Evolutionary conservation across 208 protist genomes (phyloP), one percentile per base, ranked within the genome.

Genomic region (Hexamita inflata): DNA sequence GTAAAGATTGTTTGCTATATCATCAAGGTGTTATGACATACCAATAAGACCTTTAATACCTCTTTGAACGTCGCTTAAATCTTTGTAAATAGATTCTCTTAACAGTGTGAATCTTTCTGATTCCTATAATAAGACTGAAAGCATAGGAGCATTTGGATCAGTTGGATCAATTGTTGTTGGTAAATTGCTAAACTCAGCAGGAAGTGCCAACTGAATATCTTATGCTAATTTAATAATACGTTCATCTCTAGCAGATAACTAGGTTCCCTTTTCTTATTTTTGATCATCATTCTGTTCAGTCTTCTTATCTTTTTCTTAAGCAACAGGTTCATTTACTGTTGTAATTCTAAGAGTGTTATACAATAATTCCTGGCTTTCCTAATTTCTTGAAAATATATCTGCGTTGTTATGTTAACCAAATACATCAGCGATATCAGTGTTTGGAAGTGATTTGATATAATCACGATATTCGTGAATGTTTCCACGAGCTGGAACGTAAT

Each of bases 321-420:
- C 81, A 78, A 7, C 86, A 66, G 87, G 80, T 15, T 88, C 83
- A 40, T 86, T 84, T 28, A 75, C 78, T 15, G 83, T 32, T 11
- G 84, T 78, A 82, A 81, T 87, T 85, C 78, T 84, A 40, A 97
- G 87, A n/a, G 97, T 78, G 66, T 90, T 92, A 19, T 93, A 88
- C 1, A 98, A 82, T 62, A 98, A 76, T 58, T 80, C 74, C 2
- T 82, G 90, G 1, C 92, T 90, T 66, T 94, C 89, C 41, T 90
- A 77, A 64, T 96, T 96, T 58, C 92, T 89, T 66, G 90, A 94
- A 26, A 91, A 84, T 66, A 98, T 96, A 79, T 97, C 93, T 0
- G 94, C 94, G 84, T 97, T 98, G 30, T 87, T 81, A 84, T 97
- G 93, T 83, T 98, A 93, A 24, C 95, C 95, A 82, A 97, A 98